Percentiles rank a stretch among this genome's conserved stretches.
Evolutionary conservation across 2,329 filamentous ascomycete species (phyloP).

Genomic region (Aspergillus hortae): DNA sequence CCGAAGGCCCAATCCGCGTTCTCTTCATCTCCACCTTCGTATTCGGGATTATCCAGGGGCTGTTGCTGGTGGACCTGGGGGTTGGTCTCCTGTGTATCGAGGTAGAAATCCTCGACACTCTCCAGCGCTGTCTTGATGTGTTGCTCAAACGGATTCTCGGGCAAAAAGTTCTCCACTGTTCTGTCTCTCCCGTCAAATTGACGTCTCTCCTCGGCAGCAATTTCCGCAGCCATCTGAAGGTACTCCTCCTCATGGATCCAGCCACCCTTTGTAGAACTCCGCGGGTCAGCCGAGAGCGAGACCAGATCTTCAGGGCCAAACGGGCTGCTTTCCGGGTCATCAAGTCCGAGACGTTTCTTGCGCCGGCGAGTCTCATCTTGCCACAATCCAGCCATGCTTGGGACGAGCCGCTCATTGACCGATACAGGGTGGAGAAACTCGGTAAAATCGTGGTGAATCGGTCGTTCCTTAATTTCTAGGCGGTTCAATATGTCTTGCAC

Average conservation of each 20-base stretch:
- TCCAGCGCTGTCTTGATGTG: constrained; percentile 72
- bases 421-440: constrained; percentile 65
- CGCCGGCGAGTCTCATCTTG: constrained; percentile 79
- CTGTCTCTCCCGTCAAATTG: constrained; percentile 43
- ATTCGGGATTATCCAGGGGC: constrained; percentile 7
- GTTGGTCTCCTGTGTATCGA: constrained; percentile 53
- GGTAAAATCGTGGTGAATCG: constrained; percentile 80
- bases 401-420: constrained; percentile 74
- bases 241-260: constrained; percentile 95
- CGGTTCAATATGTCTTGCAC: constrained; percentile 87
- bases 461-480: constrained; percentile 68
- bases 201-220: constrained; percentile 63
- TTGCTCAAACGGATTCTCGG: constrained; percentile 50
- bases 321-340: constrained; percentile 64
- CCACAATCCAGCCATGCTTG: constrained; percentile 94
- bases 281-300: constrained; percentile 81
- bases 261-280: constrained; percentile 67
- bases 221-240: constrained; percentile 58
- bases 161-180: constrained; percentile 65
- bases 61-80: constrained; percentile 15
- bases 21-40: constrained; percentile 57
- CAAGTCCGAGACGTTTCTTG: constrained; percentile 65
- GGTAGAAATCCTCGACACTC: constrained; percentile 84
- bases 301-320: constrained; percentile 78
- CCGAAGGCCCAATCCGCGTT: constrained; percentile 51